Evolutionary conservation across 768 basidiomycete species (phyloP), one percentile per base, ranked within the genome.

Genomic region (Roridomyces roridus): DNA sequence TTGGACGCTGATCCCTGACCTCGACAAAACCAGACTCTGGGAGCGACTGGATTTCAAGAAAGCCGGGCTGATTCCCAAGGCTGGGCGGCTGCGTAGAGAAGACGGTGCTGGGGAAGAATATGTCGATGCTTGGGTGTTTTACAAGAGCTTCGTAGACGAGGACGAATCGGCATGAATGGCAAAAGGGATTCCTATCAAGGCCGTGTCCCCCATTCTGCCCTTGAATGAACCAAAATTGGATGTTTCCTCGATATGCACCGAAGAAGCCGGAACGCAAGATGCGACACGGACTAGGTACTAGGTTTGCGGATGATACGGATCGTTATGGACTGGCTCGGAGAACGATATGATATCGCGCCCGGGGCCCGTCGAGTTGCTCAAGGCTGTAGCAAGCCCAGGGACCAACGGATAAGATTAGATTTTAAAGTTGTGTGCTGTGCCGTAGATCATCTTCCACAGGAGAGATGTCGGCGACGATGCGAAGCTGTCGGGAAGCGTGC

Each of bases 71-170:
- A 91, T 93, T 66, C 89, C 89, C 25, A 79, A 81, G 34, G 90
- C 88, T 3, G 96, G 96, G 2, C 78, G 88, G 42, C 74, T 96
- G 42, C 83, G 73, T 59, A 82, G 79, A 7, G 75, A 76, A 42
- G 88, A 91, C 63, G 93, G 89, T 0, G 67, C 74, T 5, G 88
- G 84, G 14, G 95, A 96, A 67, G 94, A 96, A 68, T 96, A 86
- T 63, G 87, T 95, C 8, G 94, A 97, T 68, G 93, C 95, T 0
- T 85, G 86, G 74, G 83, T 97, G 15, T 81, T 92, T 66, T 93
- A 91, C 75, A 93, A 89, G 76, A 84, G 81, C 58, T 94, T 94
- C 67, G 76, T 77, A 5, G 77, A 80, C 29, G 59, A 64, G 25
- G 55, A 64, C 29, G 47, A 44, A 62, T 40, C 29, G 46, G n/a